Percentiles rank a stretch among this genome's conserved stretches.
Conservation (phyloP, 1,284 basidiomycete species). For the Puccinia coronata region DNA sequence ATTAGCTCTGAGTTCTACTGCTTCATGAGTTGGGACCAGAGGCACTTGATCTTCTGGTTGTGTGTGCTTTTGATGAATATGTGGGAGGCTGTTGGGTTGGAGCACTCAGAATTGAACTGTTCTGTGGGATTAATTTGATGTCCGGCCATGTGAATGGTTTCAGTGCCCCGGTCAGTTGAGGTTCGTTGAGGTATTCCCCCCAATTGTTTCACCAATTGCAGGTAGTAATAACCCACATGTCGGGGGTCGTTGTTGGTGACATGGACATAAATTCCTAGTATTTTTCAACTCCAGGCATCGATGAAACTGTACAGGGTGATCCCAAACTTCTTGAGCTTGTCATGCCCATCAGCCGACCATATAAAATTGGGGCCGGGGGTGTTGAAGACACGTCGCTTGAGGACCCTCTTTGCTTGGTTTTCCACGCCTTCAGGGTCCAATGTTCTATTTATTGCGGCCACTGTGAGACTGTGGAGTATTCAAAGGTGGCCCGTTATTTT, state of each 20-base stretch:
- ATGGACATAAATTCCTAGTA: neutral
- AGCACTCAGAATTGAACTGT: neutral
- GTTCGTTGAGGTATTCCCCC: neutral
- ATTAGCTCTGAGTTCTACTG: neutral
- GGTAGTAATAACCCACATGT: neutral
- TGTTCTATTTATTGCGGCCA: neutral
- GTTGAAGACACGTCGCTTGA: neutral
- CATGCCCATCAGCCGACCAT: conserved; percentile 3
- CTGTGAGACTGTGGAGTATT: neutral
- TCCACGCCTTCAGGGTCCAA: neutral
- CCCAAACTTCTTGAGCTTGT: conserved; percentile 2
- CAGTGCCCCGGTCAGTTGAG: neutral
- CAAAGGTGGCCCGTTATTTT: no score
- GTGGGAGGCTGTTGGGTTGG: neutral
- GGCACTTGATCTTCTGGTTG: neutral
- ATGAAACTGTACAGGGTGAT: conserved; percentile 9
- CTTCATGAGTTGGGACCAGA: neutral
- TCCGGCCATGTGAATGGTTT: conserved; percentile 2
- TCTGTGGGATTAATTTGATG: neutral
- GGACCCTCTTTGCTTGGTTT: no score
- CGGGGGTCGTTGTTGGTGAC: conserved; percentile 26
- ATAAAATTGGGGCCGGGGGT: neutral
- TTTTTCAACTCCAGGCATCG: neutral
- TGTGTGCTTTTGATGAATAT: neutral
- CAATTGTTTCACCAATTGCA: neutral